Base-by-base conservation (phyloP, 202 grass and related monocot species). In the Hordeum pubiflorum region DNA sequence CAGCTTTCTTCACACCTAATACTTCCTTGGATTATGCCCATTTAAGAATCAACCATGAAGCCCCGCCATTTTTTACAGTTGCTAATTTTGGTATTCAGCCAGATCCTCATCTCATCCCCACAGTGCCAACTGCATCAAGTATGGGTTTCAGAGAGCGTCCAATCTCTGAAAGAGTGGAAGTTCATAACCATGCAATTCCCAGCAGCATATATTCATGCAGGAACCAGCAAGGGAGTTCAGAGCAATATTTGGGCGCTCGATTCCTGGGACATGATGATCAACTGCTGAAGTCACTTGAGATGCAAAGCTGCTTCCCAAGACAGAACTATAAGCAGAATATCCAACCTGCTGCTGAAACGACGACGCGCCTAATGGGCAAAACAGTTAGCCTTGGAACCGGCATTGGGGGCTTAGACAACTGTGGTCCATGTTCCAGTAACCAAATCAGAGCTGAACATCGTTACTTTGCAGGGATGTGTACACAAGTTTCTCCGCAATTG, bases 291-390 rank as follows among this genome's bases (percentile, higher is more conserved):
- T 50, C 63, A 31, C 41, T 80, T 58, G 69, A 81, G 57, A 72
- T 69, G 77, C 80, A 80, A 69, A 91, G 73, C 17, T 79, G 32
- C 2, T 86, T 20, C 20, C 60, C 63, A 46, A 77, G 76, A 55
- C 73, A 77, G 54, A 78, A 82, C 11, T 72, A 81, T 74, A 83
- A 76, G 52, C 68, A 79, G 32, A 77, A 71, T 26, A 76, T 59
- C 71, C 81, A 77, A 33, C 72, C 75, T 27, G 65, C 33, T 70
- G 50, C 54, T 2, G 91, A 94, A 63, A 86, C 79, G 40, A 94
- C 88, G n/a, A 43, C 94, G 86, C 90, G 95, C 52, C 84, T 94
- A 34, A 94, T 94, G 95, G 95, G 92, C 48, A 89, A 91, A 89
- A 94, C 87, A 79, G 86, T 98, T 81, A 79, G 68, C 55, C 83